A percentile compares a stretch with the other conserved stretches of the same genome.
phyloP scores from a whole-genome alignment of 352 stramenopile species.

The Lagenidium giganteum region DNA sequence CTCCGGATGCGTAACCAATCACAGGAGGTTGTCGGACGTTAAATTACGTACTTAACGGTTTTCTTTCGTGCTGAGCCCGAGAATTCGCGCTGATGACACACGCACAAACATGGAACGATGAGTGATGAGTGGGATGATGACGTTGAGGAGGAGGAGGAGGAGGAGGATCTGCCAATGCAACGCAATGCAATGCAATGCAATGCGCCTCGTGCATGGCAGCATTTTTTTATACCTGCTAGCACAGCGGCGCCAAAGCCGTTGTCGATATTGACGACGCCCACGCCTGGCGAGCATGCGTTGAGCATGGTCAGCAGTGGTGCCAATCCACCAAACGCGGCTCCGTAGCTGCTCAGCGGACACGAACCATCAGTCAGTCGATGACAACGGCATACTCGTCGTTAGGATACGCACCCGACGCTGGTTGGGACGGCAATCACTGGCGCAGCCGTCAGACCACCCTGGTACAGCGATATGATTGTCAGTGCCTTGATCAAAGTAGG shows the following conservation, averaged over 20 bases:
- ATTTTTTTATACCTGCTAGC: conserved; percentile 70
- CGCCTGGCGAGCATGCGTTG: conserved; percentile 96
- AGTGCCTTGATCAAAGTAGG: neutral
- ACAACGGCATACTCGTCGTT: too few species aligned
- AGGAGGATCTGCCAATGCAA: neutral
- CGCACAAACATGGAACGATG: too few species aligned
- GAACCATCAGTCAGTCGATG: neutral
- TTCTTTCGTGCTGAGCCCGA: too few species aligned
- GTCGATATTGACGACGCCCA: conserved; percentile 99
- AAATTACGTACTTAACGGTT: too few species aligned
- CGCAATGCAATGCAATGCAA: too few species aligned
- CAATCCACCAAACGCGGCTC: conserved; percentile 85
- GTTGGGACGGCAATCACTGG: conserved; percentile 90
- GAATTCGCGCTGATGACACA: conserved; percentile 14
- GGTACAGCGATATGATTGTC: neutral
- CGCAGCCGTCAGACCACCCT: conserved; percentile 76
- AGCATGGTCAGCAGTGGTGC: conserved; percentile 97
- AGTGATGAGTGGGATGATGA: neutral
- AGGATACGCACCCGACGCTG: conserved; percentile 88
- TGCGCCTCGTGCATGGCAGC: too few species aligned
- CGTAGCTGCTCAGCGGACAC: conserved; percentile 35
- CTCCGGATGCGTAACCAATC: too few species aligned
- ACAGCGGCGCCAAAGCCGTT: conserved; percentile 97
- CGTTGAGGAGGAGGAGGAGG: neutral
- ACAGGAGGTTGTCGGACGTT: too few species aligned